Evolutionary conservation across 2,329 filamentous ascomycete species (phyloP), one percentile per base, ranked within the genome.

Genomic region (Ceratocystis destructans): DNA sequence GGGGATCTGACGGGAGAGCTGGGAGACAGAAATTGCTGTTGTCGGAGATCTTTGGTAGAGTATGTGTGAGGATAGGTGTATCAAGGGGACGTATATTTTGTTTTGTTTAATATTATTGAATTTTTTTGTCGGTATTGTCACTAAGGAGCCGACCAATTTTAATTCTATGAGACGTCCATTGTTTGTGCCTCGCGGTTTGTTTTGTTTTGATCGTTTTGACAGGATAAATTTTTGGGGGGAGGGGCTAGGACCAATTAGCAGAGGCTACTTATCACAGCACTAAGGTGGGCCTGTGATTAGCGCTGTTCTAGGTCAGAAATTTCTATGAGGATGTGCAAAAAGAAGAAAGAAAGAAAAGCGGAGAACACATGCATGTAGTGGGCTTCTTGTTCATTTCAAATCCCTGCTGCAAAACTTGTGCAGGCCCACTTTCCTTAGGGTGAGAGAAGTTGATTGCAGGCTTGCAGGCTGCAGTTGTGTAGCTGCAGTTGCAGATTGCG

Each of bases 241-340:
- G 48, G 22, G 8, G 48, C 7, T 10, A 8, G n/a, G 7, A 12
- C 48, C 48, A 57, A 33, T 33, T 28, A 57, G 28, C 28, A 57
- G 5, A 57, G 12, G 50, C 25, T 15, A 15, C 20, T 15, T 55
- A 55, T 55, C 12, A 57, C 3, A 57, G 28, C 25, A 15, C 17
- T n/a, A 31, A 31, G 17, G 28, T 33, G 28, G 53, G 28, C 4
- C 22, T 7, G 8, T 17, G 15, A 28, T 33, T 57, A 57, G 53
- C 25, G 53, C 17, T 33, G 22, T 17, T 5, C 28, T 17, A 15
- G 12, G 53, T n/a, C 31, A 31, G n/a, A 57, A 33, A 31, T 31
- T 57, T 57, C 53, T 31, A 57, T 33, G 53, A 57, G 53, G 53
- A 57, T 57, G 53, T 57, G 25, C 53, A 57, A 12, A n/a, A n/a